phyloP scores from a whole-genome alignment of 1,284 basidiomycete species.

The Pseudozyma sp. region DNA sequence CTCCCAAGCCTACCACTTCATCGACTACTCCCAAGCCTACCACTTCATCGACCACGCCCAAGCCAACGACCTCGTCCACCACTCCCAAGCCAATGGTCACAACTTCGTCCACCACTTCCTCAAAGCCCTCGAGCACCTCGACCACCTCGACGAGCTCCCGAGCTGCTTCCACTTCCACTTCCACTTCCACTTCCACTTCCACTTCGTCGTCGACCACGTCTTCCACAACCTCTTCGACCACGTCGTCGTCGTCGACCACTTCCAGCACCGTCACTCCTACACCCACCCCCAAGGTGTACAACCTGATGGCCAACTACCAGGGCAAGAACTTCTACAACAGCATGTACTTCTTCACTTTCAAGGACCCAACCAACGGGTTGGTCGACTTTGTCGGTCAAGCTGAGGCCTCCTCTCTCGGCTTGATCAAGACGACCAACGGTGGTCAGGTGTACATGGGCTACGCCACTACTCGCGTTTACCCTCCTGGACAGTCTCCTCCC shows the following conservation, averaged over 20 bases:
- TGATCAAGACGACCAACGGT: slow-evolving; percentile 43
- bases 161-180: not conserved
- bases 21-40: not conserved
- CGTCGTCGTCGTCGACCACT: slow-evolving; percentile 14
- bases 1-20: slow-evolving; percentile 4
- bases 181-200: slow-evolving; percentile 7
- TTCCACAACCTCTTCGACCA: not conserved
- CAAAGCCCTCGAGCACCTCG: slow-evolving; percentile 2
- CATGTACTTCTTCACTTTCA: slow-evolving; percentile 56
- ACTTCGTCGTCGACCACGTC: slow-evolving; percentile 3
- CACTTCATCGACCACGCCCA: slow-evolving; percentile 4
- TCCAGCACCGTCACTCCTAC: slow-evolving; percentile 22
- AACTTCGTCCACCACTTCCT: slow-evolving; percentile 1
- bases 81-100: not conserved
- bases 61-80: slow-evolving; percentile 3
- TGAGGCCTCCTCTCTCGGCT: slow-evolving; percentile 33
- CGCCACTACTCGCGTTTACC: slow-evolving; percentile 47
- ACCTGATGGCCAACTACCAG: slow-evolving; percentile 35
- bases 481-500: slow-evolving; percentile 12
- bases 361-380: slow-evolving; percentile 54
- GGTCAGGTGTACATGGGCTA: slow-evolving; percentile 49
- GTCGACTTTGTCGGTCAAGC: slow-evolving; percentile 40
- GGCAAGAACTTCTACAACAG: slow-evolving; percentile 57
- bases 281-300: slow-evolving; percentile 41
- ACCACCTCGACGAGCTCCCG: slow-evolving; percentile 2